Conservation (phyloP, 1,139 yeast species). For the Ogataea hybrid region DNA sequence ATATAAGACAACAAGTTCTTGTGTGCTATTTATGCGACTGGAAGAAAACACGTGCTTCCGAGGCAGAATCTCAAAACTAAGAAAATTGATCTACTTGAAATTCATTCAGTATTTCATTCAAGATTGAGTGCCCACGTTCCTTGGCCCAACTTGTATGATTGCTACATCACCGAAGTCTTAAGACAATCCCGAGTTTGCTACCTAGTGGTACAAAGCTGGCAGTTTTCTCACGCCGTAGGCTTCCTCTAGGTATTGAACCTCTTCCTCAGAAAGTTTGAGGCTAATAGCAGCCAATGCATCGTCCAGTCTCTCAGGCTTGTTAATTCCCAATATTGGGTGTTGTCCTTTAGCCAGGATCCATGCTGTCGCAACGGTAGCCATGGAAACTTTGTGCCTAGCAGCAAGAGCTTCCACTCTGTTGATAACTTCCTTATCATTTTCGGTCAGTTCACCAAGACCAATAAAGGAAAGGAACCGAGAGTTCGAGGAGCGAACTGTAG, state of each 20-base stretch:
- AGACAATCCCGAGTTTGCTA: neutral
- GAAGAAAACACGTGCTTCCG: neutral
- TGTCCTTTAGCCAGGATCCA: constrained; percentile 53
- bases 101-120: no score
- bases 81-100: neutral
- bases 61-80: no score
- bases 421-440: constrained; percentile 41
- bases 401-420: constrained; percentile 53
- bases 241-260: constrained; percentile 20
- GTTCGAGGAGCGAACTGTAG: constrained; percentile 12
- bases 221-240: constrained; percentile 14
- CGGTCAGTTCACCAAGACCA: constrained; percentile 14
- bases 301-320: constrained; percentile 46
- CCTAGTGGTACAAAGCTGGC: neutral
- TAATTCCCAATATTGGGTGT: constrained; percentile 52
- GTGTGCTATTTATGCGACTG: neutral
- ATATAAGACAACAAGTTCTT: neutral
- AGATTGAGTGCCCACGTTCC: neutral
- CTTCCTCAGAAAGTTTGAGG: constrained; percentile 38
- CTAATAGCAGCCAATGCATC: constrained; percentile 48
- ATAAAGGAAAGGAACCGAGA: constrained; percentile 12
- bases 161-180: no score
- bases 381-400: constrained; percentile 40
- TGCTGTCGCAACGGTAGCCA: constrained; percentile 55
- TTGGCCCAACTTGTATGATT: no score